Evolutionary conservation across 1,284 basidiomycete genomes (phyloP), one percentile per base, ranked within the genome.

Genomic region (Cryptococcus sp.): DNA sequence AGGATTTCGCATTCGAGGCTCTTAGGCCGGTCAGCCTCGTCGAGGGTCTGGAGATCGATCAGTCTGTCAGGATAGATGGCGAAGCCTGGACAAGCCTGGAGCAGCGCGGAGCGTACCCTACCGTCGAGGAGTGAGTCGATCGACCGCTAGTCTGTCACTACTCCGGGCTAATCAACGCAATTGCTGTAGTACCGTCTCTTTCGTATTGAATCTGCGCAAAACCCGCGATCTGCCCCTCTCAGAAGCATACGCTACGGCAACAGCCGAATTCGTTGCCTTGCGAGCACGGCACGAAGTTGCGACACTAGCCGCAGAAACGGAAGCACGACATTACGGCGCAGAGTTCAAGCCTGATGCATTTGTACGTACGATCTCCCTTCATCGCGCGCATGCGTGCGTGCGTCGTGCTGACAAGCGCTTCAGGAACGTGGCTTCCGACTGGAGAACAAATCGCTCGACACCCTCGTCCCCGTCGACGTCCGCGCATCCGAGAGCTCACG

Each of bases 1-100:
- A 84, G 54, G 95, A 99, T 80, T 94, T 97, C 74, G 93, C 95
- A 2, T 98, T 97, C 75, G 94, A 99, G 80, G 88, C 91, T 1
- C 89, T 94, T 76, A 84, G 93, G 44, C 87, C 92, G 2, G 82
- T 84, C 16, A 87, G 85, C 13, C 78, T 99, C 51, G 85, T 90
- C 0, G 95, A 99, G 80, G 72, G 74, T 38, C 69, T 69, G 57
- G 73, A 71, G 23, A 70, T 81, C 40, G 82, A 82, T 46, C 83
- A 79, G 39, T 77, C 79, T 16, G 80, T 84, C 51, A 84, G 87
- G 65, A 74, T 90, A 6, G 76, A 74, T 31, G 91, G 88, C 0
- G 69, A 72, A 53, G 76, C 80, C 17, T 96, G 93, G 92, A 87
- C 82, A 51, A 80, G 87, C 62, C 78, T 96, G 59, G 80, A 85